Evolutionary conservation across 1,284 basidiomycete genomes (phyloP).

Genomic region (Farysia itapuensis): DNA sequence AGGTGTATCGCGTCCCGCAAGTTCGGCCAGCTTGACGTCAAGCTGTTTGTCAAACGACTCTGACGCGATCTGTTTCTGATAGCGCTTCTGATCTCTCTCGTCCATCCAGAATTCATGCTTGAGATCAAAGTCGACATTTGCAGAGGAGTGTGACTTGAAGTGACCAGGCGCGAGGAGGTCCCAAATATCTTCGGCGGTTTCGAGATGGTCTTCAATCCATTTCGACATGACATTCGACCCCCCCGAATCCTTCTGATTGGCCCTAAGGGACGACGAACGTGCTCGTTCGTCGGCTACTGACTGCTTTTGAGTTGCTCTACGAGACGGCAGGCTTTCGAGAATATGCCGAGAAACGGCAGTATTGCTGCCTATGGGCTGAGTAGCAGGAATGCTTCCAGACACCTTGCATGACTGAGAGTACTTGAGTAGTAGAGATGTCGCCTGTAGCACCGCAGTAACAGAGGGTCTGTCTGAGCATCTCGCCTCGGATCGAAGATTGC

Average conservation of each 20-base stretch:
- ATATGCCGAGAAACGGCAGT: slow-evolving; percentile 6
- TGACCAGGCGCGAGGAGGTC: slow-evolving; percentile 16
- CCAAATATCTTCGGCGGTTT: slow-evolving; percentile 21
- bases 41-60: slow-evolving; percentile 4
- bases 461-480: neutral
- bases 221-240: slow-evolving; percentile 13
- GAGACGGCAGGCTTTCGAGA: slow-evolving; percentile 20
- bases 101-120: slow-evolving; percentile 36
- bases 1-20: slow-evolving; percentile 2
- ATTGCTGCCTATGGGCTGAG: neutral
- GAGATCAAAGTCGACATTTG: neutral
- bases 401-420: slow-evolving; percentile 1
- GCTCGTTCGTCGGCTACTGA: too few relatives aligned
- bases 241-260: slow-evolving; percentile 7
- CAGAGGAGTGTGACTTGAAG: neutral
- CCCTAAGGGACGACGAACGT: slow-evolving; percentile 2
- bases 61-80: slow-evolving; percentile 11
- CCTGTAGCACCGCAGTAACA: slow-evolving; percentile 9
- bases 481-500: neutral
- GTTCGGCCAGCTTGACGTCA: slow-evolving; percentile 14
- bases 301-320: too few relatives aligned
- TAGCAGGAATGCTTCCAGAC: neutral
- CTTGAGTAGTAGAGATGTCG: slow-evolving; percentile 12
- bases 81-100: slow-evolving; percentile 10
- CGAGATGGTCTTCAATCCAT: slow-evolving; percentile 13